Conservation (phyloP, 371 early-diverging fungal species). For the Nematocida sp. region DNA sequence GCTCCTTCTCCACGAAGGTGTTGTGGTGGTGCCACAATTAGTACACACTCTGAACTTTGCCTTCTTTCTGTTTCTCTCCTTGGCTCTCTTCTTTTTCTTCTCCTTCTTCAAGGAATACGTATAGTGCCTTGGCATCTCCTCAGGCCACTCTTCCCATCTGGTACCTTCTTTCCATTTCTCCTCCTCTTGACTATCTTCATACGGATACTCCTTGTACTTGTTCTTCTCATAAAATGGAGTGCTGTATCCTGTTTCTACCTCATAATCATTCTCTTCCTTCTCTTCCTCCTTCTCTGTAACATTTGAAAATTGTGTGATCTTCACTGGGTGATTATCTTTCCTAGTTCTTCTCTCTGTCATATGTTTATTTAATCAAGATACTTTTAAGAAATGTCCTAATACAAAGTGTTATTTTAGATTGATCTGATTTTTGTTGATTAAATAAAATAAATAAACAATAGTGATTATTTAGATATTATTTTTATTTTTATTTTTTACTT, state of each 20-base stretch:
- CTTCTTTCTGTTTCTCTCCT: constrained; percentile 55
- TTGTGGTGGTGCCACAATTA: constrained; percentile 73
- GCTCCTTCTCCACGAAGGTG: constrained; percentile 79
- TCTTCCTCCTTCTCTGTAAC: constrained; percentile 5
- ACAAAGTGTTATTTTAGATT: constrained; percentile 40
- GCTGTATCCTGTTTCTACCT: too few relatives aligned
- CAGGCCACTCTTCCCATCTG: background rate
- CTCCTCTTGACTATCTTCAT: background rate
- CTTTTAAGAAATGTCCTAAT: constrained; percentile 47
- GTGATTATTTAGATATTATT: background rate
- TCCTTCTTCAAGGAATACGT: constrained; percentile 23
- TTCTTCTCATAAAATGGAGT: background rate
- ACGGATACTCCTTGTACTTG: background rate
- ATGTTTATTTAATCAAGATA: constrained; percentile 46
- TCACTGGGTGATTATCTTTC: constrained; percentile 44
- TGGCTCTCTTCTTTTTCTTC: constrained; percentile 18
- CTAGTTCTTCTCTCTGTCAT: constrained; percentile 47
- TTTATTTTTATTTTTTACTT: background rate
- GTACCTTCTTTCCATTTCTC: background rate
- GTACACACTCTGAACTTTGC: constrained; percentile 67
- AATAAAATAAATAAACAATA: constrained; percentile 42
- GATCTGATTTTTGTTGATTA: constrained; percentile 22
- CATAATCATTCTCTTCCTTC: constrained; percentile 10
- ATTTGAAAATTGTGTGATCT: constrained; percentile 43
- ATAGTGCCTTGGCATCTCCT: background rate